Base-by-base conservation (phyloP, 768 basidiomycete genomes). In the Lactarius hatsudake region DNA sequence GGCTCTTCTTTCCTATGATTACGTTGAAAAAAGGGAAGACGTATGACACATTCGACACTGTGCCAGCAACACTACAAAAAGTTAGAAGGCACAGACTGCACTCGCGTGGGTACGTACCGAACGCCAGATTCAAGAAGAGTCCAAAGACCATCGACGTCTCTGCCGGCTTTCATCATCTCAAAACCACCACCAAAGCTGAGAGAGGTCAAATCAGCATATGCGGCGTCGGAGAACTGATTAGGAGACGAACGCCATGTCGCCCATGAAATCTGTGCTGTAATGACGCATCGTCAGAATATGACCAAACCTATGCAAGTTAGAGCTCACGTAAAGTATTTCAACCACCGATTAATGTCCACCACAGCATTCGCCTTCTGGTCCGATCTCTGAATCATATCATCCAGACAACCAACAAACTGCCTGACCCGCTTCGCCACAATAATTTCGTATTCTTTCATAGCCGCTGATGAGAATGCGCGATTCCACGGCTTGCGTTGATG, bases 401-500 rank as follows among this genome's bases (percentile, higher is more conserved):
- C 71, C 26, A 83, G 70, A 7, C 69, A 64, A 10, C 81, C 81
- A 8, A 81, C 75, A 1, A 85, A 76, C 66, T 85, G 81, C 1
- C 69, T 65, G 5, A 76, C 78, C 18, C 83, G 71, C 23, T 72
- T 71, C 1, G 74, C 73, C n/a, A 85, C 71, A 3, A 81, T 71
- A 0, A 72, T 69, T 66, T 83, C 79, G 61, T 84, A 85, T 18
- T 79, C 81, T 70, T 81, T 82, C 53, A 86, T 68, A 1, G 83
- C 79, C 3, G 74, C 65, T 8, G 79, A 78, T 55, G 74, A 83
- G 73, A 86, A 79, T 0, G 79, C 84, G n/a, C 82, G 76, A 26
- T 80, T 80, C 84, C 84, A 86, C 1, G 81, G 75, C 28, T 78
- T 77, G 12, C 84, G 79, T 12, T 82, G 77, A 6, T 78, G 75